Base-by-base conservation (phyloP, 192 early-diverging fungal species). In the Powellomyces hirtus region DNA sequence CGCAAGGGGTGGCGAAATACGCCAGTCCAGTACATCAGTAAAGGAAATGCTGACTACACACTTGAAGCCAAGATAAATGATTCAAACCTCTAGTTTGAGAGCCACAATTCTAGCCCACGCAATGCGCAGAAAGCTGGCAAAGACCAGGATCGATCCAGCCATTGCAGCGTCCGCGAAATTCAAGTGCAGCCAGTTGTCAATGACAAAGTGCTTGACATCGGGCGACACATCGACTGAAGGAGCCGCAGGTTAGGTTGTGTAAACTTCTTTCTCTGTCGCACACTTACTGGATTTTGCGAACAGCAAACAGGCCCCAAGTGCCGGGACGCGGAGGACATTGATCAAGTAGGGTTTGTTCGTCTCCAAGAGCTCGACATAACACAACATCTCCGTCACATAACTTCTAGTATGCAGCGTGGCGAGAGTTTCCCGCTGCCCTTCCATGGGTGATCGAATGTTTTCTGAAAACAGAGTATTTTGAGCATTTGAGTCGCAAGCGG, bases 321-420 rank as follows among this genome's bases (percentile, higher is more conserved):
- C 86, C 52, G 85, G 81, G 13, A 90, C 76, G 10, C 82, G 71
- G 0, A 81, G 67, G 7, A 88, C 77, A 52, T 90, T 89, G 2
- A 85, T 68, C 27, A 89, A 49, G 71, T 87, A 89, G 10, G 88
- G 88, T 57, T 87, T 88, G 34, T 73, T 85, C 10, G 88, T 89
- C 60, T 89, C 86, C 33, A 89, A 52, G 31, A 89, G 58, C 59
- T 87, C 78, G 5, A 86, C 36, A 70, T 89, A 89, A 44, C 84
- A 86, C 2, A 89, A 61, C 2, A 90, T 38, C 51, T 89, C 89
- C 10, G 62, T 67, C 7, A 77, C 36, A 36, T 64, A n/a, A 22
- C 38, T 56, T 20, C 62, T 37, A 16, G 68, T 59, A 35, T 75
- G 75, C 16, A 82, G 67, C 8, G 68, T 42, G 11, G 76, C 65